Evolutionary conservation across 768 basidiomycete genomes (phyloP), one percentile per base, ranked within the genome.

Genomic region (Pleurotus tuber-regium): DNA sequence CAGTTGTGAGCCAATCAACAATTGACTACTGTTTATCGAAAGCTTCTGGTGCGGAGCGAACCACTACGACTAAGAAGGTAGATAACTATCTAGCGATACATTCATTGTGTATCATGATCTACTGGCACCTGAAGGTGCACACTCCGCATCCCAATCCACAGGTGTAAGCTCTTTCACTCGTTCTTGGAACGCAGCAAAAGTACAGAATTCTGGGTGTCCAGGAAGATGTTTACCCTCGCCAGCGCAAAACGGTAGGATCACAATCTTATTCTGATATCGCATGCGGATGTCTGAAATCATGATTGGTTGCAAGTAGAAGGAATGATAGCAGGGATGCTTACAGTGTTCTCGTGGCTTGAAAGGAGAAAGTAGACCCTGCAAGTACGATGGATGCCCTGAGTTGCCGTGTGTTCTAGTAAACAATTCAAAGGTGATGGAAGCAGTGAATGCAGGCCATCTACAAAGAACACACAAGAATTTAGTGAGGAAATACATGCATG

Each of bases 381-480:
- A 63, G 30, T 62, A 57, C n/a, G 55, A 60, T 10, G 54, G 51
- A 8, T 61, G 50, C 41, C 24, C 48, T 26, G 39, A 51, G 5
- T 52, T 40, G 12, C 56, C 56, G 4, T 30, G 25, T 21, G 58
- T 30, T 56, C 69, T 72, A 57, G 73, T 77, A 71, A 87, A 89
- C 8, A 90, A 74, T 62, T 90, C 89, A 60, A 89, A 87, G 0
- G 84, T 84, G 28, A 90, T 74, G 0, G 83, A 79, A 1, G 86
- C 82, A 1, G 87, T 85, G 66, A 89, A 89, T 2, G 85, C 77
- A 5, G 85, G 86, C 87, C 88, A 89, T 58, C 85, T 83, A 52
- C 9, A 33, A 58, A 10, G 39, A 10, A 4, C 39, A 12, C n/a
- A 36, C 30, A n/a, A n/a, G n/a, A n/a, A n/a, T n/a, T n/a, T 19